These are phyloP conservation scores for Thalassiosira livingstoniorum DNA, from an alignment of 352 stramenopile species.

Conservation along the genomic window DNA sequence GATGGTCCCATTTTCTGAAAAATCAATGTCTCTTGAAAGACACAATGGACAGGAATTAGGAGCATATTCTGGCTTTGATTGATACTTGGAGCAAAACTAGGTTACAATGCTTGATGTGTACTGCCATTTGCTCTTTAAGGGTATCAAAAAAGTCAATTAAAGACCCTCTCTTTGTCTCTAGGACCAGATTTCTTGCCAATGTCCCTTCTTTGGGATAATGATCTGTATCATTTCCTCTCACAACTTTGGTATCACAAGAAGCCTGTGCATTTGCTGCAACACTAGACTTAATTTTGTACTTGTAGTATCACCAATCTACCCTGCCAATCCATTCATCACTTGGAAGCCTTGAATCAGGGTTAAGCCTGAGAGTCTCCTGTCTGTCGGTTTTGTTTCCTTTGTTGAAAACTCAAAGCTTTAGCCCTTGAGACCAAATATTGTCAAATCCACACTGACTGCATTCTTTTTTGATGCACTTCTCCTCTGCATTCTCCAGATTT, in stretches of 20 bases:
- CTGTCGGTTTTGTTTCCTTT: background rate
- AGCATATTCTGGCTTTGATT: background rate
- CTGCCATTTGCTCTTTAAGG: background rate
- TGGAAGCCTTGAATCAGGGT: background rate
- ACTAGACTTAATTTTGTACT: background rate
- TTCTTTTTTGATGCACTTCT: background rate
- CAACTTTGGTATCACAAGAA: background rate
- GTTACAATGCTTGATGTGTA: slow-evolving; percentile 21
- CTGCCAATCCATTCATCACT: background rate
- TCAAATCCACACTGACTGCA: slow-evolving; percentile 10
- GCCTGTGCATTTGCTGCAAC: background rate
- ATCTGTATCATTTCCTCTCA: slow-evolving; percentile 7
- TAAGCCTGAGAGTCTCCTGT: background rate
- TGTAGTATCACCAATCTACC: background rate
- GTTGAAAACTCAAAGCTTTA: slow-evolving; percentile 7
- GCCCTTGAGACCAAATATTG: slow-evolving; percentile 8
- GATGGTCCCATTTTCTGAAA: slow-evolving; percentile 37
- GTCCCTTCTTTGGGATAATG: background rate
- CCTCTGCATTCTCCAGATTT: background rate
- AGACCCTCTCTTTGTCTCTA: slow-evolving; percentile 7
- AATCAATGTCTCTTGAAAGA: slow-evolving; percentile 25
- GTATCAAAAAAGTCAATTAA: slow-evolving; percentile 42
- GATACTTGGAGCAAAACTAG: background rate
- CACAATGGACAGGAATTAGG: slow-evolving; percentile 8
- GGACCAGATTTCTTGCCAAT: slow-evolving; percentile 10